Conservation (phyloP, 768 basidiomycete genomes). For the Hygrophoropsis aurantiaca region DNA sequence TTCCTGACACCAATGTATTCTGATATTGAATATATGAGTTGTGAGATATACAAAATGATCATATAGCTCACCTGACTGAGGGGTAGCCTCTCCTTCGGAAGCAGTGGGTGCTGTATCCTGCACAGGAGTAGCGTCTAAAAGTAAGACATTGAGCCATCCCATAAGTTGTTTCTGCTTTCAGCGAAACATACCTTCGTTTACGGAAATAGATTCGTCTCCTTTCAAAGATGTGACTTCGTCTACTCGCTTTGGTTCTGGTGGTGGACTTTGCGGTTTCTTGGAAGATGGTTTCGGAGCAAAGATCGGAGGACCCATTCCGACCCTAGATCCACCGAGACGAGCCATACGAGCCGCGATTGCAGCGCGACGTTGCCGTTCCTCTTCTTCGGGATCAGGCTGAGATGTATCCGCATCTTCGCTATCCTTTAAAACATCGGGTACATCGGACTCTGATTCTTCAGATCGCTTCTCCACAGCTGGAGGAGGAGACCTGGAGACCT, state of each 20-base stretch:
- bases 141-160: conserved; percentile 11
- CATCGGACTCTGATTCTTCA: conserved; percentile 32
- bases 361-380: conserved; percentile 77
- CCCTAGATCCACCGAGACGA: conserved; percentile 79
- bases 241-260: conserved; percentile 24
- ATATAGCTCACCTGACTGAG: conserved; percentile 18
- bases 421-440: conserved; percentile 17
- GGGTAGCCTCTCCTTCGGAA: conserved; percentile 2
- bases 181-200: conserved; percentile 15
- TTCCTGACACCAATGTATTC: conserved; percentile 12
- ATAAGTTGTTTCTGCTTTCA: neutral
- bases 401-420: conserved; percentile 12
- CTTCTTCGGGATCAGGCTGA: conserved; percentile 53
- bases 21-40: conserved; percentile 18
- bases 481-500: conserved; percentile 35
- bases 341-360: conserved; percentile 94
- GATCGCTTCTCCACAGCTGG: conserved; percentile 17
- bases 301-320: conserved; percentile 78
- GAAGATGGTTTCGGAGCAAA: conserved; percentile 56
- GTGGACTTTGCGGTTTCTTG: conserved; percentile 28
- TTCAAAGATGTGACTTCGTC: neutral
- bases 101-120: conserved; percentile 4
- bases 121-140: conserved; percentile 9
- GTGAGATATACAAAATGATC: conserved; percentile 16
- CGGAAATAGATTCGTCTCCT: neutral